These are phyloP conservation scores for Sporothrix variecibatus DNA, from an alignment of 2,329 filamentous ascomycete species.

Conservation along the genomic window DNA sequence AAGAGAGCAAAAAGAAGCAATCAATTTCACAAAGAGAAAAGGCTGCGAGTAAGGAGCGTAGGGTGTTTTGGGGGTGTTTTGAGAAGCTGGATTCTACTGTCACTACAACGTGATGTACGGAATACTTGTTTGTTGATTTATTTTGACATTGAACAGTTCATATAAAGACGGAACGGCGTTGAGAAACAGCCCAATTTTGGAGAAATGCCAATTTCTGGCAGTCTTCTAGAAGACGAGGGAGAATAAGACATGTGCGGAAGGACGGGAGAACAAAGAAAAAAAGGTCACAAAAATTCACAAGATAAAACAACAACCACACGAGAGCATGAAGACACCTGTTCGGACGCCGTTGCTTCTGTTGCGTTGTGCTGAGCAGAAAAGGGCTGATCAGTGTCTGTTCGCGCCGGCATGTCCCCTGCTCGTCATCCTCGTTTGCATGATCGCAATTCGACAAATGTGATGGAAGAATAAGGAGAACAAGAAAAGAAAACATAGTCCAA, in stretches of 20 bases:
- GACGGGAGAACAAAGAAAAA: neutral
- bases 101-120: neutral
- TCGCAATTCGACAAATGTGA: neutral
- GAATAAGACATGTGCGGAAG: no score
- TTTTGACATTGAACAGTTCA: neutral
- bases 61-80: neutral
- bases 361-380: slow-evolving; percentile 1
- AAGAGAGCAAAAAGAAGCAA: neutral
- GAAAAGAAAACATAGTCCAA: neutral
- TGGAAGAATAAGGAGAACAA: neutral
- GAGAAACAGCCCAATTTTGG: neutral
- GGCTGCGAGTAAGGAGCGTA: neutral
- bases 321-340: neutral
- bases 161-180: neutral
- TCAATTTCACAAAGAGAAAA: neutral
- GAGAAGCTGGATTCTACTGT: neutral
- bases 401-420: neutral
- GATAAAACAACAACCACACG: neutral
- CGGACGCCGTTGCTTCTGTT: slow-evolving; percentile 7
- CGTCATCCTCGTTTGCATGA: neutral
- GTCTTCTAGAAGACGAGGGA: slow-evolving; percentile 13
- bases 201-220: neutral
- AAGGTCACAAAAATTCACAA: no score
- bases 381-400: slow-evolving; percentile 17
- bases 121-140: neutral